Evolutionary conservation across 2,329 filamentous ascomycete genomes (phyloP), one percentile per base, ranked within the genome.

Genomic region (Claviceps paspali): DNA sequence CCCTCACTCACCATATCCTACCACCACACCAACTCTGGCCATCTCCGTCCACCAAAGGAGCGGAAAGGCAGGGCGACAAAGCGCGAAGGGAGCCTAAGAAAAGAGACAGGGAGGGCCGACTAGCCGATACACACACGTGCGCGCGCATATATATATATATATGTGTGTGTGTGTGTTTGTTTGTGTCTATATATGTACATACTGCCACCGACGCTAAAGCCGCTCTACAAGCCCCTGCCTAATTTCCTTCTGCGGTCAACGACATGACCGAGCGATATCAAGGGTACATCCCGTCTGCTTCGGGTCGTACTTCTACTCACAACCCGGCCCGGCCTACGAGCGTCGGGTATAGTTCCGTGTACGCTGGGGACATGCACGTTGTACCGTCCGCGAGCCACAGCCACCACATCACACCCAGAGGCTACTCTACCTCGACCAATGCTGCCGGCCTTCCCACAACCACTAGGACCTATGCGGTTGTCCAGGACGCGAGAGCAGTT

Each of bases 391-490:
- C 56, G 22, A 49, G 52, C 17, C 51, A 58, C 17, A 49, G 54
- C 39, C 53, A 49, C 40, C 56, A 60, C 35, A 51, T 42, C 21
- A 49, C 54, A 11, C 55, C 58, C 10, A 46, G 56, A 41, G 52
- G 48, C 40, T 58, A 59, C 36, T 51, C 51, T 22, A 52, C 52
- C 22, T 48, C 56, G 17, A 49, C 49, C 38, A 52, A 59, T 50
- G 46, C 57, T 36, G 51, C 52, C 39, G 56, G 47, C 38, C 49
- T 51, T 35, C 55, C 57, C 18, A 59, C 68, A 28, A 67, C 63
- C 8, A 65, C 69, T 14, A 70, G 68, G 34, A 69, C 70, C 9
- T 77, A 76, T 47, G 67, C 69, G 36, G 63, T 73, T 38, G 63
- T 63, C 39, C 65, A 69, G 33, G 72, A 77, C 30, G 60, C 65